Base-by-base conservation (phyloP, 2,329 filamentous ascomycete species). In the Cercospora sesami region DNA sequence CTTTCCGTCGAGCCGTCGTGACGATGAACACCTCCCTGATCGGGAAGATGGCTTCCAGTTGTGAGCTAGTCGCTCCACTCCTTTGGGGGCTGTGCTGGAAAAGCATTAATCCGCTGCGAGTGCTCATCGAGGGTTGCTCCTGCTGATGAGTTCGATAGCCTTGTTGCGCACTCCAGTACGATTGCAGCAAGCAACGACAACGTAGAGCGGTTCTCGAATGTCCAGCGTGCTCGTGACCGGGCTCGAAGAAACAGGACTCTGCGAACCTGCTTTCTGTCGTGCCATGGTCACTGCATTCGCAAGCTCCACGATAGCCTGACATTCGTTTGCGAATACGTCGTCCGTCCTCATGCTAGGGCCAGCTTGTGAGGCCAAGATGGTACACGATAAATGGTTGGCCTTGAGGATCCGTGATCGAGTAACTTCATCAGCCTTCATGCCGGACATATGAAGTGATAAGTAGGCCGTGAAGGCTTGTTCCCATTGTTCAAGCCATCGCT, bases 401-500 rank as follows among this genome's bases (percentile, higher is more conserved):
- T 78, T 78, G 26, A 78, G 69, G 9, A 77, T 69, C 10, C 76
- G 71, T 48, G 70, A 76, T 18, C 66, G 69, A 14, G 72, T 73
- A n/a, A 77, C 66, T 31, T 77, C 75, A n/a, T 74, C 71, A 5
- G 28, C 42, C 18, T 69, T 69, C 73, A 78, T 75, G 12, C 67
- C 61, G 2, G 75, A 63, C 74, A 76, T 75, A 9, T 72, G 64
- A 5, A 69, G 64, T 5, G 72, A 73, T 1, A 78, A 70, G 63
- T 74, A 77, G 9, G 71, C 66, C 1, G 73, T 75, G 69, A 78
- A 77, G 4, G 75, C 73, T 26, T 69, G 63, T 53, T 78, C 76
- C 76, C 76, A 78, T 53, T 71, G 72, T 60, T 76, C 74, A 14
- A 78, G 73, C 76, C 76, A 78, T 48, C 69, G 68, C 23, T 72